Base-by-base conservation (phyloP, 148 eudicot species). In the Tetragonia tetragonoides region DNA sequence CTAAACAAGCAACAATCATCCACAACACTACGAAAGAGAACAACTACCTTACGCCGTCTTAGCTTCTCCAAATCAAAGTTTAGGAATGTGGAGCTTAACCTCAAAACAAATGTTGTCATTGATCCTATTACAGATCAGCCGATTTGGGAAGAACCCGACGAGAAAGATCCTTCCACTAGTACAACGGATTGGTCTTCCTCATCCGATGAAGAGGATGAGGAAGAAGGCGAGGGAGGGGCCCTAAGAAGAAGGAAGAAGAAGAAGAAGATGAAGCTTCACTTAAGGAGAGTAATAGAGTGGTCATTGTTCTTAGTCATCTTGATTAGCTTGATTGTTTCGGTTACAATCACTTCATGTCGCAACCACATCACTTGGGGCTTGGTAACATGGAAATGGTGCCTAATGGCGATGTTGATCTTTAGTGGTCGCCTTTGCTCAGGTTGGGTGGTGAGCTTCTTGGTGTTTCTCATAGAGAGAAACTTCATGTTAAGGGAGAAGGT, bases 401-500 rank as follows among this genome's bases (percentile, higher is more conserved):
- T 91, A 23, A 81, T 89, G 87, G 82, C 89, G 71, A 85, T 89
- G 83, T 90, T 89, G 20, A 23, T 81, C 6, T 85, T 91, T 66
- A 85, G 92, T 20, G 95, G 95, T 28, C 82, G 95, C 10, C 86
- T 91, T 3, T 84, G 90, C 4, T 88, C 93, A 0, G 85, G 84
- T 0, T 91, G 93, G 91, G 70, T 89, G 7, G 83, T 91, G 83
- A 40, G 77, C 0, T 38, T 91, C 40, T 14, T 83, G 54, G 91
- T 85, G 51, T 87, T 87, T 60, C 3, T 83, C 46, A 83, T 89
- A 21, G 96, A 91, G 73, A 66, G 91, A n/a, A 91, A 87, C 80
- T 91, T 85, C 82, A 81, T 89, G 84, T 81, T 91, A 0, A 78
- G 93, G n/a, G 91, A 91, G 75, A 90, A 82, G 51, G 93, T 91